Evolutionary conservation across 1,139 yeast genomes (phyloP), one percentile per base, ranked within the genome.

Genomic region (Blastobotrys apis): DNA sequence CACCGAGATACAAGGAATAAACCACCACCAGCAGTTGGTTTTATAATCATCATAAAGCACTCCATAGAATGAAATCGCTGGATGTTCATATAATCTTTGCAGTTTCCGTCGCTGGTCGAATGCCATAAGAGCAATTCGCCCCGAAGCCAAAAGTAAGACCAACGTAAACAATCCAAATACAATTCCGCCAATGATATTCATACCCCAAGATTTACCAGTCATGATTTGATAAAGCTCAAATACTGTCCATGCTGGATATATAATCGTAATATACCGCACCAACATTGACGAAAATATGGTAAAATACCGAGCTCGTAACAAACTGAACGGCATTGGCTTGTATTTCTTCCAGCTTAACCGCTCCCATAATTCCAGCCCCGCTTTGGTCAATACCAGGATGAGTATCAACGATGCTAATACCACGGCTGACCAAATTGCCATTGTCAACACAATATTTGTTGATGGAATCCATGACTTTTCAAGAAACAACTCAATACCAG

Each of bases 241-340:
- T 29, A 63, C 45, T 2, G 58, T 63, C 61, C 67, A 61, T 5
- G 62, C 52, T 5, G 68, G 66, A 41, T 62, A 64, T 26, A 64
- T 50, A 9, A 64, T 45, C 16, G 60, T 41, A 5, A 60, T 53
- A 2, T 59, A 44, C 21, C 67, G 50, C 17, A 64, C 54, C 13
- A 64, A 34, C 23, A 59, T 54, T 8, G 62, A 34, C 26, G 33
- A 26, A 17, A 41, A 13, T 13, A 33, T 25, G 16, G 36, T 2
- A 6, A 37, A n/a, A 15, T 25, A 26, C 17, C 15, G 33, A 2
- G 4, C 16, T n/a, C 32, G 32, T 12, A 33, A 17, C 9, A 5
- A 4, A 5, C 29, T 32, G 22, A 26, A 20, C 31, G 36, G 40
- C 33, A 17, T 38, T 25, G 26, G 33, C 42, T 20, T 33, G 17